A percentile compares a stretch with the other conserved stretches of the same genome.
These are phyloP conservation scores for Metschnikowia hibisci DNA, from an alignment of 805 yeast species.

Conservation along the genomic window DNA sequence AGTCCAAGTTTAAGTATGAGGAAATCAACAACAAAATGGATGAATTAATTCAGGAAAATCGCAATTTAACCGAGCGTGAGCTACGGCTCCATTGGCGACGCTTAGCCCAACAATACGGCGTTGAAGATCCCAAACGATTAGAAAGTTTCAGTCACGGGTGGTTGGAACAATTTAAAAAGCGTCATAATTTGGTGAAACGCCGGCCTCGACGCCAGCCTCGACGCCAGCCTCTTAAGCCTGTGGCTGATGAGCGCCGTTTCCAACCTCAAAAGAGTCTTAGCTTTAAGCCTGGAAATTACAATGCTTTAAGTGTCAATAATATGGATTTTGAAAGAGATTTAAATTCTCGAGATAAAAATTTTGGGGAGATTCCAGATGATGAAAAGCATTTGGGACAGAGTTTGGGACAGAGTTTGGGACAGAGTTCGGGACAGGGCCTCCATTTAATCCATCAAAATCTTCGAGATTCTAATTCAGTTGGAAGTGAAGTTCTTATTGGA, in stretches of 20 bases:
- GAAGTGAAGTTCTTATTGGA: slow-evolving; percentile 9
- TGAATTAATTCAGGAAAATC: slow-evolving; percentile 43
- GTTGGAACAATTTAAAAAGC: slow-evolving; percentile 56
- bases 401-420: too few relatives aligned
- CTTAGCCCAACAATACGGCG: slow-evolving; percentile 53
- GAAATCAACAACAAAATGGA: slow-evolving; percentile 60
- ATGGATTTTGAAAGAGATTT: too few relatives aligned
- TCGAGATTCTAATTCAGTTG: background rate
- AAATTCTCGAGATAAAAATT: too few relatives aligned
- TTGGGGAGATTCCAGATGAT: too few relatives aligned
- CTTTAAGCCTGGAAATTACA: background rate
- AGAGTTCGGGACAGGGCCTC: background rate
- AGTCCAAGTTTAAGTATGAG: slow-evolving; percentile 50
- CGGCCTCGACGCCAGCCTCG: background rate
- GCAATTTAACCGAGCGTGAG: slow-evolving; percentile 52
- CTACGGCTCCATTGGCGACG: slow-evolving; percentile 54
- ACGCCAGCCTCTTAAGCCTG: slow-evolving; percentile 19
- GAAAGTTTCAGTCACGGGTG: slow-evolving; percentile 59
- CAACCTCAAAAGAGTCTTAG: slow-evolving; percentile 6
- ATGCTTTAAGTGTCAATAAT: too few relatives aligned
- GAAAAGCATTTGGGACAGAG: too few relatives aligned
- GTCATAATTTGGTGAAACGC: slow-evolving; percentile 43
- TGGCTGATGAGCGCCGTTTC: slow-evolving; percentile 5
- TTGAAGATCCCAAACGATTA: slow-evolving; percentile 55
- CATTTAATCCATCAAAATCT: background rate